These are phyloP conservation scores for Orbilia brochopaga DNA, from an alignment of 2,329 filamentous ascomycete species.

Conservation along the genomic window DNA sequence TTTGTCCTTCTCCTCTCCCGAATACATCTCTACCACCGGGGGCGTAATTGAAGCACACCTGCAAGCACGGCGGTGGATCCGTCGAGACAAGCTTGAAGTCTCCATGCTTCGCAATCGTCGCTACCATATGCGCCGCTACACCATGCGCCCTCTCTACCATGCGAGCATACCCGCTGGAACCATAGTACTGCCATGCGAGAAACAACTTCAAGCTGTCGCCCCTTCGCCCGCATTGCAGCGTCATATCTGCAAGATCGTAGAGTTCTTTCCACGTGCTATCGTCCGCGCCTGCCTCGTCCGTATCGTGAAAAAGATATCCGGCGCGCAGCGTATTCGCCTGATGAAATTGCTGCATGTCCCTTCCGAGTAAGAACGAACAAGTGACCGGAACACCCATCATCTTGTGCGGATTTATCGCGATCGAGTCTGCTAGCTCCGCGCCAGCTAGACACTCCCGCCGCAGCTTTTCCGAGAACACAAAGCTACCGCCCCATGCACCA, in stretches of 20 bases:
- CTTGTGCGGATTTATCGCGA: constrained; percentile 94
- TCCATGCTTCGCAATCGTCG: constrained; percentile 63
- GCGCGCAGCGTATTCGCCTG: constrained; percentile 83
- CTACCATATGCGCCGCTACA: constrained; percentile 72
- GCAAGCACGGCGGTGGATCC: constrained; percentile 82
- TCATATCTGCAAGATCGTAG: constrained; percentile 90
- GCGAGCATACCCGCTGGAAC: constrained; percentile 70
- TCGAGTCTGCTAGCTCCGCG: constrained; percentile 74
- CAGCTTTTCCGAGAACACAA: constrained; percentile 74
- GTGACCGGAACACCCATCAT: constrained; percentile 93
- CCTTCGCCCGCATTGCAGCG: constrained; percentile 87
- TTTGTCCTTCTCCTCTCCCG: constrained; percentile 49
- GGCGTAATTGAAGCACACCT: constrained; percentile 88
- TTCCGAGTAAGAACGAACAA: constrained; percentile 83
- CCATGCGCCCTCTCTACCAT: constrained; percentile 75
- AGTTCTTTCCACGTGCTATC: constrained; percentile 62
- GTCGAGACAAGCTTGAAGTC: constrained; percentile 75
- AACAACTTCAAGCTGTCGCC: constrained; percentile 88
- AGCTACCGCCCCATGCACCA: constrained; percentile 85
- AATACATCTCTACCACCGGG: constrained; percentile 63
- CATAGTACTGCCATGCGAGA: constrained; percentile 88
- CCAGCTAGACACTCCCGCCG: constrained; percentile 69
- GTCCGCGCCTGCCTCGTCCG: constrained; percentile 59
- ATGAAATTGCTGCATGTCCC: constrained; percentile 78
- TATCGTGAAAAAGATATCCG: constrained; percentile 79